Evolutionary conservation across 257 asterid species (phyloP).

Genomic region (Handroanthus guayacan): DNA sequence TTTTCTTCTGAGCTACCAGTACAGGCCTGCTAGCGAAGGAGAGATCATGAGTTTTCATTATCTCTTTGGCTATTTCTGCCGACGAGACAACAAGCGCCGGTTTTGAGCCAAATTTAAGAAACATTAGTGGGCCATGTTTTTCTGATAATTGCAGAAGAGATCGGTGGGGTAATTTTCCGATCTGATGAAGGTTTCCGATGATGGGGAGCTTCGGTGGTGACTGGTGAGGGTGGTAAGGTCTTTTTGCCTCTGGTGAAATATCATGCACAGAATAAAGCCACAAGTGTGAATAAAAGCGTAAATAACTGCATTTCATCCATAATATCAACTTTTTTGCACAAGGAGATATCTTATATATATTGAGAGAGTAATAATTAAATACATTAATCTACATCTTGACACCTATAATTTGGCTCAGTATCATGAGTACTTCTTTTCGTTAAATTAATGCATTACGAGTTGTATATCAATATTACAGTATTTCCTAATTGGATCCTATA

Average conservation of each 20-base stretch:
- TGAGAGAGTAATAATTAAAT: too few relatives aligned
- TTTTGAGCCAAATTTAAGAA: not conserved
- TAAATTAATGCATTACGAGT: too few relatives aligned
- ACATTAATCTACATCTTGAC: too few relatives aligned
- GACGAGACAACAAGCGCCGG: constrained; percentile 38
- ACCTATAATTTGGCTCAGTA: too few relatives aligned
- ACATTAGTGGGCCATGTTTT: not conserved
- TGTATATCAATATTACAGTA: too few relatives aligned
- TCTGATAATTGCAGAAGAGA: not conserved
- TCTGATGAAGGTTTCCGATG: not conserved
- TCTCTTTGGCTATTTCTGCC: constrained; percentile 29
- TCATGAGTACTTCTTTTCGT: too few relatives aligned
- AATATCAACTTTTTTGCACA: too few relatives aligned
- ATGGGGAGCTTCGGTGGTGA: not conserved
- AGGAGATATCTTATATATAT: too few relatives aligned
- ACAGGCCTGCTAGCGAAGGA: constrained; percentile 31
- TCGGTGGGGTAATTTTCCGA: not conserved
- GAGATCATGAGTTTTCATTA: constrained; percentile 34
- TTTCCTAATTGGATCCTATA: too few relatives aligned
- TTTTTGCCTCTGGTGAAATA: not conserved
- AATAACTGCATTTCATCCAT: not conserved
- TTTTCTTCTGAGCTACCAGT: not conserved
- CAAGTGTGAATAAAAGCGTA: not conserved
- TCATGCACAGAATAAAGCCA: not conserved
- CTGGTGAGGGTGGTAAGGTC: not conserved